Conservation (phyloP, 1,139 yeast species). For the Suhomyces choctaworum region DNA sequence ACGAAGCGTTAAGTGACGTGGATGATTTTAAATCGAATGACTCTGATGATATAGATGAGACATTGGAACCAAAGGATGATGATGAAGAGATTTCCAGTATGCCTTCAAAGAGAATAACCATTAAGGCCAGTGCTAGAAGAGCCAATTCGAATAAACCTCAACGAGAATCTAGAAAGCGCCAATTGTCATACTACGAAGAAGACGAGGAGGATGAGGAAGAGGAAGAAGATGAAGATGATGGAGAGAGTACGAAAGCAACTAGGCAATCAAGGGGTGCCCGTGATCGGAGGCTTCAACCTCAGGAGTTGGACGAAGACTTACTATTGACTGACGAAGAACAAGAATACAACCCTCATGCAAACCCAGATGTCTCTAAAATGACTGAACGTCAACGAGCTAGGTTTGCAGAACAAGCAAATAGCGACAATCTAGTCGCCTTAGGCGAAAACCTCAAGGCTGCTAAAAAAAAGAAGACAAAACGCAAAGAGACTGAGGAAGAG, state of each 20-base stretch:
- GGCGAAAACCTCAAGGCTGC: conserved; percentile 28
- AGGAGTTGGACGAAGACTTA: conserved; percentile 39
- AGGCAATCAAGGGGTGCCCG: conserved; percentile 13
- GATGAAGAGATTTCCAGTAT: conserved; percentile 18
- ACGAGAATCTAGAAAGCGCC: conserved; percentile 33
- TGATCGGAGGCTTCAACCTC: conserved; percentile 11
- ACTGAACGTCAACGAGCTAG: conserved; percentile 63
- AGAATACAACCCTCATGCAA: conserved; percentile 42
- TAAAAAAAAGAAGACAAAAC: conserved; percentile 29
- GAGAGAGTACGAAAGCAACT: conserved; percentile 7
- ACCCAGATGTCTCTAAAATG: conserved; percentile 54
- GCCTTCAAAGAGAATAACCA: conserved; percentile 16
- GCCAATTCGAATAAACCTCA: conserved; percentile 10
- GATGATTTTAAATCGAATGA: conserved; percentile 39
- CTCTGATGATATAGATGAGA: conserved; percentile 45
- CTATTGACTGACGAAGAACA: conserved; percentile 46
- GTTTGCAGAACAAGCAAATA: conserved; percentile 34
- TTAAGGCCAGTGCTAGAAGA: conserved; percentile 17
- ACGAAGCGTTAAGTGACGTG: conserved; percentile 30
- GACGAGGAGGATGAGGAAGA: conserved; percentile 34
- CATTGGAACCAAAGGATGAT: conserved; percentile 34
- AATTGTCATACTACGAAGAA: conserved; percentile 35
- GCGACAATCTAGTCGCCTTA: conserved; percentile 24
- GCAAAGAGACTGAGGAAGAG: conserved; percentile 80
- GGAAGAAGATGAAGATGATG: conserved; percentile 20